Conservation (phyloP, 352 stramenopile genomes). For the Blastocystis sp. region DNA sequence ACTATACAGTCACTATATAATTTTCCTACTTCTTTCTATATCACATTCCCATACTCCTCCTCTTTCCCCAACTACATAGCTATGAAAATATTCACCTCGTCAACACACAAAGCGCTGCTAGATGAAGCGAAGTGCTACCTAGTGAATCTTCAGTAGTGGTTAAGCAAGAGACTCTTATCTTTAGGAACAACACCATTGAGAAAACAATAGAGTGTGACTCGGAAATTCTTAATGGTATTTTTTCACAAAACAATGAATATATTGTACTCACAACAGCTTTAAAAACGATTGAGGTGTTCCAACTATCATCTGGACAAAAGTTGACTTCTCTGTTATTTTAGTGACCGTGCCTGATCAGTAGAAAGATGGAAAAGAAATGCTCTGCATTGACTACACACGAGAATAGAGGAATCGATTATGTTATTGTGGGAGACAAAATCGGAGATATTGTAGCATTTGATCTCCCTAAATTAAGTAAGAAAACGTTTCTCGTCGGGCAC, state of each 20-base stretch:
- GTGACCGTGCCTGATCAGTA: not conserved
- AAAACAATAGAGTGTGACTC: conserved; percentile 2
- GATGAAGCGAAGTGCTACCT: conserved; percentile 24
- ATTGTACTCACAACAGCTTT: conserved; percentile 10
- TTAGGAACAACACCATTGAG: not conserved
- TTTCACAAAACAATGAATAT: conserved; percentile 8
- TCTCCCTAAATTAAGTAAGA: not conserved
- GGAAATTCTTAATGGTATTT: conserved; percentile 16
- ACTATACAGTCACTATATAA: conserved; percentile 41
- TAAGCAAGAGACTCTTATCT: not conserved
- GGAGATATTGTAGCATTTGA: conserved; percentile 18
- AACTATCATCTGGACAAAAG: not conserved
- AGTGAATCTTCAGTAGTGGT: not conserved
- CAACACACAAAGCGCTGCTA: conserved; percentile 12
- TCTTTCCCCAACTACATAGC: not conserved
- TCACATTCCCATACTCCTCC: not conserved
- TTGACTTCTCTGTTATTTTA: not conserved
- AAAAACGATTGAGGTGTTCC: not conserved
- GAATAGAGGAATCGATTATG: conserved; percentile 6
- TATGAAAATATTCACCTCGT: conserved; percentile 55
- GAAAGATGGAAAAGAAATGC: conserved; percentile 61
- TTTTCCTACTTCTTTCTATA: too few relatives aligned
- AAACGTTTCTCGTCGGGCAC: conserved; percentile 11
- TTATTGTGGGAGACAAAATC: conserved; percentile 50
- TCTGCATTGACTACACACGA: not conserved